Evolutionary conservation across 768 basidiomycete genomes (phyloP).

Genomic region (Boletus subcaerulescens): DNA sequence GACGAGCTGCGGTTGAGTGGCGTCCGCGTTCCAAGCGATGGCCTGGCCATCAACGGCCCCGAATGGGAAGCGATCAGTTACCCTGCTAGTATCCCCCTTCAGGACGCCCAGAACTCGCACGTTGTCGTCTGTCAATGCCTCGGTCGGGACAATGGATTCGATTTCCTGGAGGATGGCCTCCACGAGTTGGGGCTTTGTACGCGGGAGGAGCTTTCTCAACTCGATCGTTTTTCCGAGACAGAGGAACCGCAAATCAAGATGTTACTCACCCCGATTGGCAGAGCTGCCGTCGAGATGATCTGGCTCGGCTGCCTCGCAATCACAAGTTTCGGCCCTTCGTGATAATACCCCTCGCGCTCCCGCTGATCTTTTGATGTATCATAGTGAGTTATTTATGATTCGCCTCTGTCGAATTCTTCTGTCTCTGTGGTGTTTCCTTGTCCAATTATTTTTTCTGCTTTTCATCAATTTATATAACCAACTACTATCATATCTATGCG

Average conservation of each 20-base stretch:
- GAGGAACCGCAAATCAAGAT: slow-evolving; percentile 43
- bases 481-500: slow-evolving; percentile 8
- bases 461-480: not conserved
- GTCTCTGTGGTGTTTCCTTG: not conserved
- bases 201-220: slow-evolving; percentile 20
- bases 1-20: slow-evolving; percentile 71
- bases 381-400: slow-evolving; percentile 10
- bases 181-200: slow-evolving; percentile 68
- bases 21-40: slow-evolving; percentile 68
- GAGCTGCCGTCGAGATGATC: slow-evolving; percentile 51
- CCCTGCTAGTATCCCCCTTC: slow-evolving; percentile 25
- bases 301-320: slow-evolving; percentile 55
- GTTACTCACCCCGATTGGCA: slow-evolving; percentile 43
- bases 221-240: slow-evolving; percentile 12
- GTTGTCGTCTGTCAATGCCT: slow-evolving; percentile 58
- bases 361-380: slow-evolving; percentile 4
- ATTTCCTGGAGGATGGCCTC: slow-evolving; percentile 79
- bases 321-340: slow-evolving; percentile 36
- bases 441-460: not conserved
- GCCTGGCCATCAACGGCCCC: slow-evolving; percentile 64
- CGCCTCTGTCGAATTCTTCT: not conserved
- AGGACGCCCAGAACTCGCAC: slow-evolving; percentile 35
- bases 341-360: slow-evolving; percentile 5
- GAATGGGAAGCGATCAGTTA: slow-evolving; percentile 48
- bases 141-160: slow-evolving; percentile 63